These are phyloP conservation scores for Sicyos baderoa DNA, from an alignment of 306 rosid species.

Conservation along the genomic window DNA sequence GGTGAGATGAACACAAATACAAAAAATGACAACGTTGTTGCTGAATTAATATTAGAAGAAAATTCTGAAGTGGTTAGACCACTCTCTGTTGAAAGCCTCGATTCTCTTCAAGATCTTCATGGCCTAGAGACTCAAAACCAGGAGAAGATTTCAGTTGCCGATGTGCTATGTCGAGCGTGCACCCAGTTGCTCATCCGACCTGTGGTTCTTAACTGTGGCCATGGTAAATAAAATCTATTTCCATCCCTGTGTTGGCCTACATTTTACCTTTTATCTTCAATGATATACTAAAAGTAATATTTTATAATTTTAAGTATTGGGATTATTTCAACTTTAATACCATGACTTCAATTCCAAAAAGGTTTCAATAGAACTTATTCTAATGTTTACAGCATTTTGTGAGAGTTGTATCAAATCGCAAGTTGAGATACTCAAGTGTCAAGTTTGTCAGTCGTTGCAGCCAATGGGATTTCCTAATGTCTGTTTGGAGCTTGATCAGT, in stretches of 20 bases:
- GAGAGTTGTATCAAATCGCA: conserved; percentile 41
- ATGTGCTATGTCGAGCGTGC: conserved; percentile 61
- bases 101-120: conserved; percentile 20
- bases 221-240: conserved; percentile 37
- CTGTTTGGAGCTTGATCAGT: conserved; percentile 52
- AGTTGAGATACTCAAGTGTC: conserved; percentile 52
- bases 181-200: conserved; percentile 58
- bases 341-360: not conserved
- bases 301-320: not conserved
- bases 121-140: conserved; percentile 18
- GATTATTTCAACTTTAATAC: conserved; percentile 12
- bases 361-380: conserved; percentile 5
- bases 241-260: conserved; percentile 12
- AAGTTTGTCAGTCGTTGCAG: conserved; percentile 58
- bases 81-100: conserved; percentile 21
- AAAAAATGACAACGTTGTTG: not conserved
- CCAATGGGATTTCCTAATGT: conserved; percentile 68
- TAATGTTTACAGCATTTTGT: conserved; percentile 47
- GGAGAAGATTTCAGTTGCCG: conserved; percentile 38
- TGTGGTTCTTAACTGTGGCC: conserved; percentile 80
- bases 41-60: conserved; percentile 22
- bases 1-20: conserved; percentile 22
- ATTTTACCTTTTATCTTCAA: not conserved
- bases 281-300: not conserved
- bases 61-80: conserved; percentile 24